These are phyloP conservation scores for Boeremia exigua DNA, from an alignment of 2,329 filamentous ascomycete species.

Conservation along the genomic window DNA sequence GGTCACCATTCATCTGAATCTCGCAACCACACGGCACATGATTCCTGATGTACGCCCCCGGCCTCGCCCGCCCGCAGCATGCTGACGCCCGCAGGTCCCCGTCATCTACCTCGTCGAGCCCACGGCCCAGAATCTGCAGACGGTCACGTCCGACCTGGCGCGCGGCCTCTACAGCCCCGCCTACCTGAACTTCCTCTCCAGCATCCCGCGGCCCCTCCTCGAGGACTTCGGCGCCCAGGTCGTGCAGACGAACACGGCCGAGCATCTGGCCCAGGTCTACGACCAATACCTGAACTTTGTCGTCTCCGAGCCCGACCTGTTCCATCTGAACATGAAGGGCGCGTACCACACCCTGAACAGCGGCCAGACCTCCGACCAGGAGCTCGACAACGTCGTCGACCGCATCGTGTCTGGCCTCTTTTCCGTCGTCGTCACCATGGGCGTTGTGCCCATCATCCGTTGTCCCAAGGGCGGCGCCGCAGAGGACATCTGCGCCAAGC, in stretches of 20 bases:
- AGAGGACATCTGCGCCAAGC: constrained; percentile 90
- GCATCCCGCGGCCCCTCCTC: constrained; percentile 84
- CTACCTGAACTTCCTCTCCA: constrained; percentile 96
- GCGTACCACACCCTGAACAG: constrained; percentile 98
- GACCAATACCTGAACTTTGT: constrained; percentile 99
- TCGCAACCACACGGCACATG: constrained; percentile 79
- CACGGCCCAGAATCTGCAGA: constrained; percentile 76
- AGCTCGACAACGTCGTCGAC: constrained; percentile 86
- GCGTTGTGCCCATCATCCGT: constrained; percentile 94
- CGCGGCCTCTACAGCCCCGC: constrained; percentile 85
- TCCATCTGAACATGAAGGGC: constrained; percentile 91
- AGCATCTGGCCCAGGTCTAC: constrained; percentile 89
- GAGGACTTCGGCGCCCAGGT: constrained; percentile 95
- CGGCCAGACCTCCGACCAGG: constrained; percentile 85
- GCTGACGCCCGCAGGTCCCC: constrained; percentile 55
- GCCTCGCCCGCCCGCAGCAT: background rate
- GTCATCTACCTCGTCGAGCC: constrained; percentile 97
- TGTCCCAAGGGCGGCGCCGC: constrained; percentile 92
- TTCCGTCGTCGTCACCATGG: constrained; percentile 98
- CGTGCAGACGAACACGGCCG: constrained; percentile 80
- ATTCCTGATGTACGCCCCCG: constrained; percentile 80
- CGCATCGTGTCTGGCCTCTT: constrained; percentile 95
- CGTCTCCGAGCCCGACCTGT: constrained; percentile 92
- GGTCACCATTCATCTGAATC: constrained; percentile 59
- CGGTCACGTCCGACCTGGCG: constrained; percentile 84